These are phyloP conservation scores for Immersiella caudata DNA, from an alignment of 495 filamentous ascomycete species.

Conservation along the genomic window DNA sequence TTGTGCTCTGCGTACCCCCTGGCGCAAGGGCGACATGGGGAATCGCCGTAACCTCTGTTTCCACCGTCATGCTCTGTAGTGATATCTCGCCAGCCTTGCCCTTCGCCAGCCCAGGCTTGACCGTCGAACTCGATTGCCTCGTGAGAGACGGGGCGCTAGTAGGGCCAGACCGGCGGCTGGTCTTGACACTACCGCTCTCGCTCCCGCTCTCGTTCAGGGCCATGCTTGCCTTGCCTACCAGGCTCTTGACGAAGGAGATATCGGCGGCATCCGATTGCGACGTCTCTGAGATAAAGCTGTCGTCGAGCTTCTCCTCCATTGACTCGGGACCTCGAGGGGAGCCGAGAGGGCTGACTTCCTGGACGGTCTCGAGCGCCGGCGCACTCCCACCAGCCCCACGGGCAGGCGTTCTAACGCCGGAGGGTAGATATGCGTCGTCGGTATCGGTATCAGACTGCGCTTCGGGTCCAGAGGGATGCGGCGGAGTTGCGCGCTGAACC, in stretches of 20 bases:
- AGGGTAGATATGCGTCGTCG: constrained; percentile 55
- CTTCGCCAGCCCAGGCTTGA: constrained; percentile 46
- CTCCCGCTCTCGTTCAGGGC: constrained; percentile 62
- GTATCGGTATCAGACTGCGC: constrained; percentile 50
- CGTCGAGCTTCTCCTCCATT: constrained; percentile 52
- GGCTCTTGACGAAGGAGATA: constrained; percentile 34
- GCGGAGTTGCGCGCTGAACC: constrained; percentile 56
- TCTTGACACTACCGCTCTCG: constrained; percentile 57
- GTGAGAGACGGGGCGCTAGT: constrained; percentile 45
- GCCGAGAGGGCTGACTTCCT: constrained; percentile 82
- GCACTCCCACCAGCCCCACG: constrained; percentile 68
- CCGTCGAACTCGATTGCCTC: constrained; percentile 48
- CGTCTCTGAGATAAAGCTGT: constrained; percentile 48
- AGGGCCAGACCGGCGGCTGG: constrained; percentile 36
- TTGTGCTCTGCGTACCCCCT: constrained; percentile 62
- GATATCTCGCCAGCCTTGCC: constrained; percentile 72
- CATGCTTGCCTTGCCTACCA: constrained; percentile 39
- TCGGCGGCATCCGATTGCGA: constrained; percentile 43
- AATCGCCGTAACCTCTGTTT: constrained; percentile 93
- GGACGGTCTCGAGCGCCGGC: constrained; percentile 84
- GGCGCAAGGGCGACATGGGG: constrained; percentile 82
- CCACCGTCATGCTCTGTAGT: constrained; percentile 92
- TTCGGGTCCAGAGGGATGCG: constrained; percentile 42
- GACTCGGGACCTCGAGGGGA: constrained; percentile 61
- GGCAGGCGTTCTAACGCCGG: constrained; percentile 65